Evolutionary conservation across 2,329 filamentous ascomycete species (phyloP), one percentile per base, ranked within the genome.

Genomic region (Fusarium citri): DNA sequence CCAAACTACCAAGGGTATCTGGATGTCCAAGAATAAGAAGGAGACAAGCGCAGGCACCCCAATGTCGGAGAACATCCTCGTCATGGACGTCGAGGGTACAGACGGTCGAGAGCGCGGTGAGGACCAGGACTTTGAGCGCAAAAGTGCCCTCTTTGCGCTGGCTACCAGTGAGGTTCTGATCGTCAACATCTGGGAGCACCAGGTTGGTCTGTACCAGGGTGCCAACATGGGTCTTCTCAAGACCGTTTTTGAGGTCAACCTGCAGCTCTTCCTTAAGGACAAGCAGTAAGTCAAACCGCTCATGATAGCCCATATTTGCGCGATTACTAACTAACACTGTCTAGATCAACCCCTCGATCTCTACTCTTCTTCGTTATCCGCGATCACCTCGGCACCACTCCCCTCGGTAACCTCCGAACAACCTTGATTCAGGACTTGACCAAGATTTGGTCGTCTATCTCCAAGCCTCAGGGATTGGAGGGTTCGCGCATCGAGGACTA

Each of bases 101-200:
- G 96, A 99, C 79, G 96, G 96, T 55, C 90, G 96, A 73, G 96
- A 99, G 83, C 88, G 96, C 72, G 96, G 96, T 70, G 96, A 99
- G 81, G 96, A 99, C 78, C 96, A 99, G 81, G 96, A 99, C 79
- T 99, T 99, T 80, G 96, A 99, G 87, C 89, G 96, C 77, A 99
- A 99, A 85, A 98, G 94, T 80, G 96, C 96, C 25, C 87, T 99
- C 22, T 99, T 99, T 82, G 96, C 96, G 54, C 87, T 99, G 76
- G 96, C 96, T 51, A 99, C 96, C 20, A 98, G 95, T 79, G 96
- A 99, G 83, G 95, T 99, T 55, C 86, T 99, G 74, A 97, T 99
- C 78, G 92, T 99, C 81, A 99, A 99, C 79, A 97, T 99, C 72
- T 99, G 96, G 96, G 96, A 99, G 82, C 95, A 98, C 80, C 96